These are phyloP conservation scores for Lycium ferocissimum DNA, from an alignment of 257 asterid genomes.

Conservation along the genomic window DNA sequence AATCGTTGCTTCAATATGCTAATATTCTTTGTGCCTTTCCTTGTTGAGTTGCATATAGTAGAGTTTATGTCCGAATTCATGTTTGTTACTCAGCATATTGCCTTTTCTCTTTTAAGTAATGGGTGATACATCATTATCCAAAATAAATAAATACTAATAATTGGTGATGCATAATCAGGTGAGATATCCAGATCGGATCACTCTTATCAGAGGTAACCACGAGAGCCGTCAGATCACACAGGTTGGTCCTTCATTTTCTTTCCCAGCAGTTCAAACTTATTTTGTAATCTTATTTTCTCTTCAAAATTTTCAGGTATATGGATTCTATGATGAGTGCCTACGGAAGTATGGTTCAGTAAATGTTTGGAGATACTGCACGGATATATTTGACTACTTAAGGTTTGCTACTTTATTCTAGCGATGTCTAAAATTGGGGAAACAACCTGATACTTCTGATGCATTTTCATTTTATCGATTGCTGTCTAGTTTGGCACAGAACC, in stretches of 20 bases:
- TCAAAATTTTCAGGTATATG: conserved; percentile 74
- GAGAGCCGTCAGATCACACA: conserved; percentile 99
- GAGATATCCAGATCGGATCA: conserved; percentile 95
- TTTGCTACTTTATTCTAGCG: conserved; percentile 43
- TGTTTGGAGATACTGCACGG: conserved; percentile 99
- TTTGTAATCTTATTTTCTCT: conserved; percentile 18
- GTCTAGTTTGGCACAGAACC: neutral
- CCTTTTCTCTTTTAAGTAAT: conserved; percentile 10
- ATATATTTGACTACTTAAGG: conserved; percentile 94
- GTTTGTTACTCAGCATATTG: neutral
- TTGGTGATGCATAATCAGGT: conserved; percentile 57
- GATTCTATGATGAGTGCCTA: conserved; percentile 98
- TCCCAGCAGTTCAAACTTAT: conserved; percentile 2
- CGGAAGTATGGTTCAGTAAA: conserved; percentile 93
- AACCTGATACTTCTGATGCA: neutral
- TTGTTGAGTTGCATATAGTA: neutral
- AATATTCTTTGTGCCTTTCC: neutral
- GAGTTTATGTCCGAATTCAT: neutral
- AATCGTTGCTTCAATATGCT: conserved; percentile 13
- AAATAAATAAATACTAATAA: conserved; percentile 11
- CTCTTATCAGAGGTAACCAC: conserved; percentile 95
- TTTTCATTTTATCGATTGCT: neutral
- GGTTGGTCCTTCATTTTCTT: conserved; percentile 53
- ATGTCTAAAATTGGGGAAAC: neutral
- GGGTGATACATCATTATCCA: neutral